phyloP scores from a whole-genome alignment of 2,329 filamentous ascomycete genomes.

The Huntiella savannae region DNA sequence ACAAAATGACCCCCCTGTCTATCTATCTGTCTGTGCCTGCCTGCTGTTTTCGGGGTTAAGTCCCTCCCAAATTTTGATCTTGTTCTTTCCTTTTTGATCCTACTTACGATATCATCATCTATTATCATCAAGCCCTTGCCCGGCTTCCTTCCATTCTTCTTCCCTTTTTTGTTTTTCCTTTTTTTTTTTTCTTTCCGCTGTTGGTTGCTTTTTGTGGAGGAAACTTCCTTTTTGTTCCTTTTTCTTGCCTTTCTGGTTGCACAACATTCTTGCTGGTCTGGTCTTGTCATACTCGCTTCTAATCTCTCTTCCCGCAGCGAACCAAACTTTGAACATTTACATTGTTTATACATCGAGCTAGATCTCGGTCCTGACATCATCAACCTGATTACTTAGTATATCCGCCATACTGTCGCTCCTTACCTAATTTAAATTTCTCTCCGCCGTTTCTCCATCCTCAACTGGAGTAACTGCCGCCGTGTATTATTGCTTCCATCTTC shows the following conservation, averaged over 20 bases:
- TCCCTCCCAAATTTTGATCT: not conserved
- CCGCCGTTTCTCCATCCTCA: not conserved
- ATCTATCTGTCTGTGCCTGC: too few relatives aligned
- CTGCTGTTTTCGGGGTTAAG: too few relatives aligned
- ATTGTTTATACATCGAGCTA: not conserved
- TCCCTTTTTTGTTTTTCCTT: not conserved
- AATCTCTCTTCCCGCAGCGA: not conserved
- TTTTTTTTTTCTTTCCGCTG: not conserved
- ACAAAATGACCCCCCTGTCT: too few relatives aligned
- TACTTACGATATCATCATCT: too few relatives aligned
- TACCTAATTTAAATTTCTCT: not conserved
- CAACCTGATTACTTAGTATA: not conserved
- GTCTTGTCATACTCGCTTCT: not conserved
- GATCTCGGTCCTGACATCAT: too few relatives aligned
- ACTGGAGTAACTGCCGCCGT: too few relatives aligned
- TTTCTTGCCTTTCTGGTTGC: not conserved
- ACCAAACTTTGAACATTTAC: too few relatives aligned
- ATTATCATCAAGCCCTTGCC: too few relatives aligned
- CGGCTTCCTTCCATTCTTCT: not conserved
- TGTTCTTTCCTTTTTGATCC: not conserved
- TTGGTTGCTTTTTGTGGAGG: not conserved
- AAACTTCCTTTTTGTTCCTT: not conserved
- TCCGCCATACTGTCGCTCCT: not conserved
- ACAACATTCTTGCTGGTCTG: too few relatives aligned
- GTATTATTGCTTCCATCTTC: not conserved